Conservation (phyloP, 2,329 filamentous ascomycete genomes). For the Aspergillus terreus region DNA sequence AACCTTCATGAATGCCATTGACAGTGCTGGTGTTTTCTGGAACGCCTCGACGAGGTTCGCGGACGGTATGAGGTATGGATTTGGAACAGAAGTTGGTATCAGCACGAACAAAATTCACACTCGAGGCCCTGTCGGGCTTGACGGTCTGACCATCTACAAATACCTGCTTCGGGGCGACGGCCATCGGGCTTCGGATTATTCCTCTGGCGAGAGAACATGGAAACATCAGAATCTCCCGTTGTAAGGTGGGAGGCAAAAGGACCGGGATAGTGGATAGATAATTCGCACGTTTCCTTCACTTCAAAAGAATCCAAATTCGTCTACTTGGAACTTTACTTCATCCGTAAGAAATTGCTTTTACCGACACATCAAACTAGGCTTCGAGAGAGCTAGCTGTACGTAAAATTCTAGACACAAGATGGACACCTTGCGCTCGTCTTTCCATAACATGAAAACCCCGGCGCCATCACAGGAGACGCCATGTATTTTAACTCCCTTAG, state of each 20-base stretch:
- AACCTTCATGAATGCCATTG: slow-evolving; percentile 77
- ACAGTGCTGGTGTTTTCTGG: slow-evolving; percentile 93
- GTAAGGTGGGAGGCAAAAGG: neutral
- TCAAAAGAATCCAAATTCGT: slow-evolving; percentile 4
- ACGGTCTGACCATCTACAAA: slow-evolving; percentile 96
- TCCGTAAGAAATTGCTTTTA: slow-evolving; percentile 5
- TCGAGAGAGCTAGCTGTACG: neutral
- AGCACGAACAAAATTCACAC: slow-evolving; percentile 98
- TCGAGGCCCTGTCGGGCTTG: slow-evolving; percentile 85
- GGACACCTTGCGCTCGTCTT: neutral
- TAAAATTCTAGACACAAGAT: slow-evolving; percentile 1
- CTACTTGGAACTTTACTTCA: slow-evolving; percentile 10
- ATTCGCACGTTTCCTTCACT: slow-evolving; percentile 8
- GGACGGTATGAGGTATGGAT: slow-evolving; percentile 95
- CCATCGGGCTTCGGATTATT: slow-evolving; percentile 75
- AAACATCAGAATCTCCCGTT: slow-evolving; percentile 52
- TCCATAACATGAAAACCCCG: slow-evolving; percentile 3
- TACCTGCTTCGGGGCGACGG: slow-evolving; percentile 83
- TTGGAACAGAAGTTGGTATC: slow-evolving; percentile 97
- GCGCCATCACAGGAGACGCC: slow-evolving; percentile 3
- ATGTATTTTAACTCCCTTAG: slow-evolving; percentile 52
- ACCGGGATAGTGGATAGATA: neutral
- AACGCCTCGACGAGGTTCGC: slow-evolving; percentile 93
- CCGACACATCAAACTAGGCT: neutral
- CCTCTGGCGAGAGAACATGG: slow-evolving; percentile 50